Conservation (phyloP, 768 basidiomycete species). For the Hericium alpestre region DNA sequence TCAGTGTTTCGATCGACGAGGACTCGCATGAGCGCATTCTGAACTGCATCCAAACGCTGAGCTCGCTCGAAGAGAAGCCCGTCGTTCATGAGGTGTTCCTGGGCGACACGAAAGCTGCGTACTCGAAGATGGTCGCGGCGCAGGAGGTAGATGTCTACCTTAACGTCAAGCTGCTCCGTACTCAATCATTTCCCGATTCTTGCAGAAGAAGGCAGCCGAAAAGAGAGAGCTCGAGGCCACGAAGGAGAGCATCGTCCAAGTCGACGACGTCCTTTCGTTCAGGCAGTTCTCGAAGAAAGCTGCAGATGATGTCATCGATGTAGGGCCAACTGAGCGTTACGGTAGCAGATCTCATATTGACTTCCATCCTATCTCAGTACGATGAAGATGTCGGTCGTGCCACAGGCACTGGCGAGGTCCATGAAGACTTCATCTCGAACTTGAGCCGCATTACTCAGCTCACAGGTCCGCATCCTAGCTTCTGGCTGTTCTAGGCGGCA, state of each 20-base stretch:
- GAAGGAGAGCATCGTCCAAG: conserved; percentile 67
- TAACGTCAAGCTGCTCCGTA: no score
- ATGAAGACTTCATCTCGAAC: conserved; percentile 92
- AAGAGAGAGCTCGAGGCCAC: conserved; percentile 75
- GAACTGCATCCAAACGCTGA: conserved; percentile 90
- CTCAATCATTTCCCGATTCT: background rate
- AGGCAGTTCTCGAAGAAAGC: conserved; percentile 93
- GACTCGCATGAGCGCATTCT: conserved; percentile 94
- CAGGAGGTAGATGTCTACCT: conserved; percentile 57
- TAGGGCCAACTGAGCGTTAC: conserved; percentile 20
- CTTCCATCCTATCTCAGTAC: conserved; percentile 39
- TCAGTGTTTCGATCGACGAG: conserved; percentile 92
- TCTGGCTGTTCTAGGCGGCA: background rate
- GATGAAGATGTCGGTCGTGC: conserved; percentile 83
- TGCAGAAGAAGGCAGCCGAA: conserved; percentile 79
- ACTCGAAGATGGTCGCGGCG: conserved; percentile 88
- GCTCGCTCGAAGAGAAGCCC: conserved; percentile 52
- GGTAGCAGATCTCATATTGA: background rate
- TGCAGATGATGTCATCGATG: conserved; percentile 68
- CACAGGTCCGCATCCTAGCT: conserved; percentile 45
- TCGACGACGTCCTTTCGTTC: conserved; percentile 88
- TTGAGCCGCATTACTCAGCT: conserved; percentile 88
- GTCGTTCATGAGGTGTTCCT: conserved; percentile 65
- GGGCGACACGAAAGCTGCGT: conserved; percentile 83
- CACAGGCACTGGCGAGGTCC: conserved; percentile 72